Evolutionary conservation across 2,329 filamentous ascomycete genomes (phyloP).

Genomic region (Pseudogymnoascus sp.): DNA sequence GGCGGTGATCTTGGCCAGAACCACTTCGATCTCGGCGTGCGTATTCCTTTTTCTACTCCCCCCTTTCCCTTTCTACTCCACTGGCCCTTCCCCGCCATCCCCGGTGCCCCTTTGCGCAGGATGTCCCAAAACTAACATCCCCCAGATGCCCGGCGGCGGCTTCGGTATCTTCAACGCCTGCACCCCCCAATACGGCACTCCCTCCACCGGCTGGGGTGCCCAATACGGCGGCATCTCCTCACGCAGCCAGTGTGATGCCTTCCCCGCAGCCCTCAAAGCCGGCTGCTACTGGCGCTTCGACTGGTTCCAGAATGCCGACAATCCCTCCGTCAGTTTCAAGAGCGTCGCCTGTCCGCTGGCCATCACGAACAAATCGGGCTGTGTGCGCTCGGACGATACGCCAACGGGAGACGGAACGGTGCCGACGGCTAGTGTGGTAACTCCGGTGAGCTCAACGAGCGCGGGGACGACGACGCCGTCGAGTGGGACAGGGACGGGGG

Average conservation of each 20-base stretch:
- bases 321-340: conserved; percentile 39
- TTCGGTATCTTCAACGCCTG: conserved; percentile 49
- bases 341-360: conserved; percentile 42
- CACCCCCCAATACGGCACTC: conserved; percentile 39
- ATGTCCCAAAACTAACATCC: neutral
- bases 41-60: conserved; percentile 9
- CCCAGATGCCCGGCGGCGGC: conserved; percentile 47
- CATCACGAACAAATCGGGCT: conserved; percentile 38
- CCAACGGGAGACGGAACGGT: neutral
- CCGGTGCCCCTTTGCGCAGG: neutral
- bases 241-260: conserved; percentile 35
- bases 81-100: neutral
- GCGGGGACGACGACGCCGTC: neutral
- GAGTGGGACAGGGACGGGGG: neutral
- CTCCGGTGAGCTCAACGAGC: neutral
- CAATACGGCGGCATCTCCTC: conserved; percentile 42
- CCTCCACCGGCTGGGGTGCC: conserved; percentile 36
- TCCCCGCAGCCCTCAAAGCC: conserved; percentile 37
- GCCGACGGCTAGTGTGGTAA: neutral
- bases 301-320: conserved; percentile 45
- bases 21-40: conserved; percentile 48
- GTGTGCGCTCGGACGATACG: conserved; percentile 22
- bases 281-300: conserved; percentile 48
- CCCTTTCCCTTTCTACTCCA: neutral
- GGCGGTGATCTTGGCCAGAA: conserved; percentile 49